Evolutionary conservation across 768 basidiomycete genomes (phyloP).

Genomic region (Rubroboletus satanas): DNA sequence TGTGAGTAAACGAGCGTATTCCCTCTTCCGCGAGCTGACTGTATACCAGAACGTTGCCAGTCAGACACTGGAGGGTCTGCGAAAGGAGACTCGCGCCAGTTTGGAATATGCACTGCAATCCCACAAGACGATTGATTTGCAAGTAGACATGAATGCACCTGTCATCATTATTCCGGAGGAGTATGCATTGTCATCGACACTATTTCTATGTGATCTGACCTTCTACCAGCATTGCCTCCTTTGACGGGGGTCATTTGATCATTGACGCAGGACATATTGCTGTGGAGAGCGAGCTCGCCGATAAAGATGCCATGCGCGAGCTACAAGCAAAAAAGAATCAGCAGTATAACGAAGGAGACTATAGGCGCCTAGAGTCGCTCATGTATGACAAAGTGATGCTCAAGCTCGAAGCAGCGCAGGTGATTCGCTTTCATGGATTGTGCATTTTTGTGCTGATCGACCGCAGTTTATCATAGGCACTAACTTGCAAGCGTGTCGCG

Average conservation of each 20-base stretch:
- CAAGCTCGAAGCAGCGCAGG: conserved; percentile 86
- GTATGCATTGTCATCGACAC: conserved; percentile 38
- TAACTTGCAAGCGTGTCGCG: conserved; percentile 74
- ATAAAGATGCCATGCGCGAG: conserved; percentile 72
- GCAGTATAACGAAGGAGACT: conserved; percentile 85
- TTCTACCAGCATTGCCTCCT: conserved; percentile 61
- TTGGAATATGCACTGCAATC: conserved; percentile 89
- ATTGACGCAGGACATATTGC: conserved; percentile 97
- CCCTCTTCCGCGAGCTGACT: not conserved
- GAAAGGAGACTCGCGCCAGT: conserved; percentile 91
- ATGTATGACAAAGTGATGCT: conserved; percentile 94
- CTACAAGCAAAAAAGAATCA: conserved; percentile 81
- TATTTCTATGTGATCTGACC: conserved; percentile 10
- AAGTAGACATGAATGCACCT: conserved; percentile 94
- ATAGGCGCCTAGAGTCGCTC: conserved; percentile 75
- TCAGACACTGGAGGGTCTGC: conserved; percentile 86
- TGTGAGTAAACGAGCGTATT: conserved; percentile 40
- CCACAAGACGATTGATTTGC: conserved; percentile 95
- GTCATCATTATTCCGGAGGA: conserved; percentile 96
- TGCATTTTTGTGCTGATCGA: conserved; percentile 4
- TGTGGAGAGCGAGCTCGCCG: conserved; percentile 84
- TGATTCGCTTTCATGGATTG: conserved; percentile 27
- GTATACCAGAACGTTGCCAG: conserved; percentile 75
- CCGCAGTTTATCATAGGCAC: conserved; percentile 84
- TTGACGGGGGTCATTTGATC: conserved; percentile 79